phyloP scores from a whole-genome alignment of 2,329 filamentous ascomycete species.

The Byssochlamys sp. region DNA sequence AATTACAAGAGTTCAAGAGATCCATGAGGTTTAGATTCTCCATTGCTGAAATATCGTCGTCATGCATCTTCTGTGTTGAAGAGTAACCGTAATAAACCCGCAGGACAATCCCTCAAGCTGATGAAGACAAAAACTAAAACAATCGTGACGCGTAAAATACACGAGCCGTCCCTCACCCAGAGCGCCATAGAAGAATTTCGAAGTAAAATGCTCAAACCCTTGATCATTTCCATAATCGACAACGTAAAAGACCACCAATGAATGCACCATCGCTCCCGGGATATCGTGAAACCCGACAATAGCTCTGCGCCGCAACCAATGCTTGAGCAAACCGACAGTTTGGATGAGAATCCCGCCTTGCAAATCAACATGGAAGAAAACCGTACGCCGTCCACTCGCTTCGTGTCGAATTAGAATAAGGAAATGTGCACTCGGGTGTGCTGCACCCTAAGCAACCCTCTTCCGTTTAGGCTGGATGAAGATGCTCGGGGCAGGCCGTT shows the following conservation, averaged over 20 bases:
- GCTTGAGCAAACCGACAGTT: neutral
- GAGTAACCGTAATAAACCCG: neutral
- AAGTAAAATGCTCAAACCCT: neutral
- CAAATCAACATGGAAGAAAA: neutral
- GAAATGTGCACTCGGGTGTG: neutral
- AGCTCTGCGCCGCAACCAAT: neutral
- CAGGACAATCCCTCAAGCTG: neutral
- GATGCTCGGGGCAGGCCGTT: conserved; percentile 20
- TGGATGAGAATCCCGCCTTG: neutral
- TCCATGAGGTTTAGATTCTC: neutral
- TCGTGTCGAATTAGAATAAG: neutral
- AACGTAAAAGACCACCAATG: neutral
- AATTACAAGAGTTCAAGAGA: neutral
- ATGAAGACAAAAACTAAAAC: neutral
- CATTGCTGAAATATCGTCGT: neutral
- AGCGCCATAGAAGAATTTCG: neutral
- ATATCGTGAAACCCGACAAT: neutral
- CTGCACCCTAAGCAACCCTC: neutral
- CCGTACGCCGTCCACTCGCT: neutral
- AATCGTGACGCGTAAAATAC: neutral
- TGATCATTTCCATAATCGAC: neutral
- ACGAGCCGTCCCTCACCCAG: neutral
- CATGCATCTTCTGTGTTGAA: neutral
- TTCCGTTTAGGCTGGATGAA: conserved; percentile 14
- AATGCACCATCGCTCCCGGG: neutral